Evolutionary conservation across 352 stramenopile species (phyloP), one percentile per base, ranked within the genome.

Genomic region (Phytophthora foliorum): DNA sequence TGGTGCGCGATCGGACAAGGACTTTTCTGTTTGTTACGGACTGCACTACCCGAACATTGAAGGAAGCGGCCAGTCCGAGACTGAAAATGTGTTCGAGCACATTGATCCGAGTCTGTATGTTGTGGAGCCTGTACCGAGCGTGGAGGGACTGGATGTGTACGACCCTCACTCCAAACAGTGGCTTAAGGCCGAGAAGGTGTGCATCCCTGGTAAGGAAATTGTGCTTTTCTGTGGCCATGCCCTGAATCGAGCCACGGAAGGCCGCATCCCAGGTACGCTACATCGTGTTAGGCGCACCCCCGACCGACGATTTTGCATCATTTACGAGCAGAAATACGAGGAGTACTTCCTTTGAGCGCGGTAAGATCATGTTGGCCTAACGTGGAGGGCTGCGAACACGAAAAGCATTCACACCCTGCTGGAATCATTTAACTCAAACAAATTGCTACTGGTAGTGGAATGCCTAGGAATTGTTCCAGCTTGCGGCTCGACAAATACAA

Each of bases 311-410:
- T 88, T 86, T 57, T 89, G 81, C 65, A 78, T 89, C 54, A 82
- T 89, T 36, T 89, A 88, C 45, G 81, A 89, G 70, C 81, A 89
- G 62, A 89, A 89, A 55, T 89, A 89, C 50, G 74, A 83, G 46
- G 69, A 82, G 17, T 88, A 80, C 52, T 88, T 84, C 58, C 51
- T 77, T 45, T 83, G 49, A 80, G 17, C 44, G 11, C 17, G 2
- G n/a, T 14, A 46, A 11, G 27, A 42, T 39, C 14, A 42, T 3
- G 29, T 14, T n/a, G n/a, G n/a, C n/a, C n/a, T n/a, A n/a, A n/a
- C n/a, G n/a, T n/a, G n/a, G n/a, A n/a, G n/a, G n/a, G n/a, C n/a
- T n/a, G n/a, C n/a, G n/a, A n/a, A n/a, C n/a, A n/a, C n/a, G n/a
- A n/a, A n/a, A n/a, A 16, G 24, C 29, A 34, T 34, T 6, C 4